Base-by-base conservation (phyloP, 768 basidiomycete species). In the Naganishia kalamii region DNA sequence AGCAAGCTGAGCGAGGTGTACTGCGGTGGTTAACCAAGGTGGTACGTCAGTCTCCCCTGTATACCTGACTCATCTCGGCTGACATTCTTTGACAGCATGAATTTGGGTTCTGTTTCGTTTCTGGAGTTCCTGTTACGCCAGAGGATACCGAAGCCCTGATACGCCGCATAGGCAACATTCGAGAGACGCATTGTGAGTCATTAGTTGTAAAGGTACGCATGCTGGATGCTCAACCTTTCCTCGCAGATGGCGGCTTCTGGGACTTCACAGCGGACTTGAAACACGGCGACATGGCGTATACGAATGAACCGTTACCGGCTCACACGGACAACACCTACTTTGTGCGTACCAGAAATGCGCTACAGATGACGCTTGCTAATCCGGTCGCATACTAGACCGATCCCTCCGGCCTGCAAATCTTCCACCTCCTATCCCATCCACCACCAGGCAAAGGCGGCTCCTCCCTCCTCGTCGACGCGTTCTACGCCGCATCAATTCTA, bases 261-360 rank as follows among this genome's bases (percentile, higher is more conserved):
- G 91, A 97, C 72, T 94, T 98, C 73, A 96, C 92, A 0, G 85
- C 93, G 0, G 87, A 94, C 73, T 82, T 93, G 23, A 86, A 87
- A 19, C 91, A 88, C 71, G 92, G 92, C 13, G 94, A 99, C 76
- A 88, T 92, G 8, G 92, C 94, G 0, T 99, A 99, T 80, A 91
- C 92, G 4, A 89, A 86, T 6, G 79, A 94, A 48, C 88, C 87
- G 0, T 84, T 99, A 7, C 86, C 84, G 3, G 92, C 90, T 0
- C 94, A 99, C 75, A 88, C 86, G 0, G 87, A 88, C 68, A 86
- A 82, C 46, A 86, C 86, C 11, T 88, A 88, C 68, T 82, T 90
- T 83, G 88, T 88, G 63, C 70, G 83, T 77, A 17, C 1, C 4
- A 50, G 33, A 46, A 12, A 44, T 27, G 23, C 1, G 41, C 29